Conservation (phyloP, 306 rosid genomes). For the Abrus pulchellus region DNA sequence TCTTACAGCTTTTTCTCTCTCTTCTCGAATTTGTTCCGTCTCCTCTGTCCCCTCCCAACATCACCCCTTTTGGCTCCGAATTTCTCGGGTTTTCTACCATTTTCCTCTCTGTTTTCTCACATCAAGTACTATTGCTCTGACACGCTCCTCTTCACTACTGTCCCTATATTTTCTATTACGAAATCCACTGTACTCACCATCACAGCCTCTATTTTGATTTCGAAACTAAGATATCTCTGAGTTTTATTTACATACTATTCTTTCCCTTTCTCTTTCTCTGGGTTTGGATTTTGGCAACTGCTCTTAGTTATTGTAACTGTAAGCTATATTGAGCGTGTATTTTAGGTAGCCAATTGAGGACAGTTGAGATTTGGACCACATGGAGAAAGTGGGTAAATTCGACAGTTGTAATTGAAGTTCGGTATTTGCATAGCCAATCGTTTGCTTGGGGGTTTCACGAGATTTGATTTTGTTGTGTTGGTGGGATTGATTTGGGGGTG, state of each 20-base stretch:
- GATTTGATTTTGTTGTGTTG: conserved; percentile 34
- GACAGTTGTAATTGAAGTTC: conserved; percentile 26
- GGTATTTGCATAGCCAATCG: not conserved
- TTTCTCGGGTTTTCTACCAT: conserved; percentile 27
- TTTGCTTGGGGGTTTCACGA: not conserved
- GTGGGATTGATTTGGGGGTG: conserved; percentile 43
- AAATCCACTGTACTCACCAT: not conserved
- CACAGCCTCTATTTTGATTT: conserved; percentile 26
- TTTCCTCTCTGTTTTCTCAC: conserved; percentile 45
- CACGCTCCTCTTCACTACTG: conserved; percentile 3
- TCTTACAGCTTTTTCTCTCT: no score
- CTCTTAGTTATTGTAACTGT: not conserved
- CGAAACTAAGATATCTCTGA: not conserved
- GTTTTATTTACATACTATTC: not conserved
- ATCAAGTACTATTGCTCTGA: conserved; percentile 28
- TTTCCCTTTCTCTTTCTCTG: not conserved
- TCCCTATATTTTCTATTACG: not conserved
- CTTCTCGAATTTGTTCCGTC: conserved; percentile 43
- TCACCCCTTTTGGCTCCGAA: conserved; percentile 36
- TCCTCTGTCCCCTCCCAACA: conserved; percentile 20
- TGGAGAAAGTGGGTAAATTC: conserved; percentile 37
- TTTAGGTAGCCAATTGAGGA: not conserved
- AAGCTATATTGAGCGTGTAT: conserved; percentile 40
- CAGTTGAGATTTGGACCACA: conserved; percentile 31
- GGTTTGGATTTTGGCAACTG: not conserved